Base-by-base conservation (phyloP, 1,284 basidiomycete genomes). In the Neolentinus lepideus region DNA sequence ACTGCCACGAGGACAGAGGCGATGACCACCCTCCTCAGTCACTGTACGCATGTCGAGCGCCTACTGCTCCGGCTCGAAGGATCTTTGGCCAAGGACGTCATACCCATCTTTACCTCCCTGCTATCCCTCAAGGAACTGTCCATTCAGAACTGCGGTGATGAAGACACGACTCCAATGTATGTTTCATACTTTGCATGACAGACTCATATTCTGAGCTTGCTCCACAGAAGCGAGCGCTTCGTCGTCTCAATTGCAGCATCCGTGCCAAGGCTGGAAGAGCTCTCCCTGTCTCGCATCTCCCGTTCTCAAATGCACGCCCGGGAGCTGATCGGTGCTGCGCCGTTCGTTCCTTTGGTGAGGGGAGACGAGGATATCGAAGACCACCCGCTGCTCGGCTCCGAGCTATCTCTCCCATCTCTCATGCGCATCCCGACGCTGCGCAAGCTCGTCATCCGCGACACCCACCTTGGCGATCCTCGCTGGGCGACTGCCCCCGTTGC, bases 241-340 rank as follows among this genome's bases (percentile, higher is more conserved):
- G 81, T 79, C 54, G 84, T 88, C n/a, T 78, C 80, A 12, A 81
- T 89, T 56, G 85, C 85, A 0, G 79, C 80, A 4, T 79, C 81
- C 1, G 67, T 83, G 2, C 80, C 80, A 10, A 68, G 71, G 58
- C 77, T 89, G 27, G 66, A 76, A 58, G 72, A 78, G 54, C 76
- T 89, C 54, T 74, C 77, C 12, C 71, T 89, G 22, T 78, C 83
- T 45, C 79, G 79, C 63, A 77, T 89, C 63, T 79, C 83, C 19
- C 84, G 87, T 56, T 86, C 85, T 3, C 71, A 72, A 35, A 58
- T 83, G 25, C 82, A 86, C 64, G 81, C 81, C 2, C 75, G 77
- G 46, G 81, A 81, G 57, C 75, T 81, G 50, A 65, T 73, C 59
- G 77, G 77, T 8, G 71, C 71, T 21, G 78, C 76, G 61, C 80